Base-by-base conservation (phyloP, 352 stramenopile genomes). In the Phytopythium boreale region DNA sequence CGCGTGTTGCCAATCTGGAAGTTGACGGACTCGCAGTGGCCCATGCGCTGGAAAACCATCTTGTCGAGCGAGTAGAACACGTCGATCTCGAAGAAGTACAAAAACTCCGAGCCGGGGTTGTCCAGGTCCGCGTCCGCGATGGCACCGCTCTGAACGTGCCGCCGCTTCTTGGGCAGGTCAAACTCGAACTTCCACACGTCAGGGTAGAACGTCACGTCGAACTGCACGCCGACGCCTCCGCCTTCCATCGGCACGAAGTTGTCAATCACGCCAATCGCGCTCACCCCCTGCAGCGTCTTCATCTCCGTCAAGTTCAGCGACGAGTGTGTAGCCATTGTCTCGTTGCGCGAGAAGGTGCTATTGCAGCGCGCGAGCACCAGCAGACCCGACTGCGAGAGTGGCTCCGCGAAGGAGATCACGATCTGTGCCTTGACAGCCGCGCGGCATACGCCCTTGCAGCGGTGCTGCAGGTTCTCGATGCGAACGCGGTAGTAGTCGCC, bases 151-250 rank as follows among this genome's bases (percentile, higher is more conserved):
- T 83, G 74, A 20, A 84, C 69, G 53, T 93, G 78, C 9, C 87
- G 87, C 24, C 87, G 82, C 68, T 96, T 96, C 70, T 96, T 96
- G 1, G 87, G 87, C 51, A 96, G 64, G 63, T 94, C 87, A 49
- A 92, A 93, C 59, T 96, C 86, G 60, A 96, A 96, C 71, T 96
- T 96, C 88, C 88, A 96, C 52, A 96, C 88, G 58, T 96, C 88
- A 2, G 88, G 88, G 47, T 90, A 87, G 66, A 96, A 96, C 29
- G 74, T 94, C 60, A 92, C 83, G 52, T 92, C 84, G 64, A 92
- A 94, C 53, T 88, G 72, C 4, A 91, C 76, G 20, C 79, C 73
- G 12, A 44, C 24, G 26, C 69, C 69, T 27, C 79, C 49, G 49
- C 49, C 74, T 2, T 59, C 36, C 43, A 80, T 69, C n/a, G 71